Conservation (phyloP, 2,329 filamentous ascomycete genomes). For the Beauveria rudraprayagi region DNA sequence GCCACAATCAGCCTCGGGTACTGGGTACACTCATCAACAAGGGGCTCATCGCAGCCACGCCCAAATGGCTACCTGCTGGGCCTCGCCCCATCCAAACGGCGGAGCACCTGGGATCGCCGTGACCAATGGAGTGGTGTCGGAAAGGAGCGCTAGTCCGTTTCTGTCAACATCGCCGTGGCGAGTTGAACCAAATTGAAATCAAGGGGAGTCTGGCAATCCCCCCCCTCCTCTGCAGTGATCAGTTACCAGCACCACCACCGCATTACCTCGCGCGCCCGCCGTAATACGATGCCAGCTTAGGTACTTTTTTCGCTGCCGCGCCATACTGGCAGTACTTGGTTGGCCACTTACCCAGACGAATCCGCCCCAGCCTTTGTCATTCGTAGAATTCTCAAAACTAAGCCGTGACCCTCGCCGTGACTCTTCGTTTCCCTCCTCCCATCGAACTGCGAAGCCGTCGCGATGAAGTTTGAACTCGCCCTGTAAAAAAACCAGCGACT, state of each 20-base stretch:
- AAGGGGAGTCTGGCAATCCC: constrained; percentile 9
- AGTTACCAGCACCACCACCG: not conserved
- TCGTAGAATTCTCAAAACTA: constrained; percentile 26
- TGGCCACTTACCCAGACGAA: not conserved
- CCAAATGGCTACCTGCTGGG: not conserved
- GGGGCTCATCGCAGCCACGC: not conserved
- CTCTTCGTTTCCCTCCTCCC: constrained; percentile 26
- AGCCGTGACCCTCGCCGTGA: constrained; percentile 24
- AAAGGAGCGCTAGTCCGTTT: not conserved
- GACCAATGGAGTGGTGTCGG: not conserved
- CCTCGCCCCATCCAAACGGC: not conserved
- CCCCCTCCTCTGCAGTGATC: not conserved
- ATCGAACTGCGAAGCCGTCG: constrained; percentile 43
- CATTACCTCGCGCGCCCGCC: not conserved
- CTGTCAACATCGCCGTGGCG: not conserved
- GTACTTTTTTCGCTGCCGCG: not conserved
- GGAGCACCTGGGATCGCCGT: constrained; percentile 1
- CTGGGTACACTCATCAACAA: not conserved
- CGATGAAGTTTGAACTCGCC: constrained; percentile 46
- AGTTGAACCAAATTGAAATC: constrained; percentile 8
- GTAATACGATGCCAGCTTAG: not conserved
- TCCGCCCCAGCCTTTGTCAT: constrained; percentile 16
- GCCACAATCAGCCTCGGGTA: not conserved
- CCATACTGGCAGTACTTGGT: not conserved
- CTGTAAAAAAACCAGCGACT: constrained; percentile 46